Conservation (phyloP, 2,329 filamentous ascomycete genomes). For the Hypomyces perniciosus region DNA sequence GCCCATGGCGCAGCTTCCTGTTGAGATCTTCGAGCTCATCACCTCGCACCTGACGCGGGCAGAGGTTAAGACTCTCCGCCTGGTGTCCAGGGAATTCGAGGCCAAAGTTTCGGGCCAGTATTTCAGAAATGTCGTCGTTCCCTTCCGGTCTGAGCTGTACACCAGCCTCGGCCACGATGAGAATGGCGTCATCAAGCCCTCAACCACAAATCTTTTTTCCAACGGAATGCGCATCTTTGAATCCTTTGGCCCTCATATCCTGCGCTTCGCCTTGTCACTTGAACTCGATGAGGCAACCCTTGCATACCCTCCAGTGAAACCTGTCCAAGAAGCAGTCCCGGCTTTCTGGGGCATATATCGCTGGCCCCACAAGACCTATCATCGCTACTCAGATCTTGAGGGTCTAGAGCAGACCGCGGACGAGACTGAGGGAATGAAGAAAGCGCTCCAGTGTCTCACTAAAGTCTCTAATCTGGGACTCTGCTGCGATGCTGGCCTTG, state of each 20-base stretch:
- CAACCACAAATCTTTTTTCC: conserved; percentile 26
- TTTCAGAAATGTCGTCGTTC: conserved; percentile 58
- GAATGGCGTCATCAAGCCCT: conserved; percentile 17
- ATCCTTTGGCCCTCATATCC: conserved; percentile 54
- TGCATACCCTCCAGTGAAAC: conserved; percentile 49
- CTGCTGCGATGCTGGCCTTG: conserved; percentile 61
- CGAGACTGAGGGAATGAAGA: conserved; percentile 54
- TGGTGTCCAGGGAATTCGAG: conserved; percentile 55
- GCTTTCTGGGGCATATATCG: conserved; percentile 60
- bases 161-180: conserved; percentile 26
- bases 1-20: conserved; percentile 40
- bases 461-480: conserved; percentile 58
- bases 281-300: conserved; percentile 54
- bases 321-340: conserved; percentile 45
- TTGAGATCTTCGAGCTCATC: conserved; percentile 58
- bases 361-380: conserved; percentile 56
- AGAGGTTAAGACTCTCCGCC: conserved; percentile 54
- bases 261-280: conserved; percentile 60
- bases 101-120: conserved; percentile 49
- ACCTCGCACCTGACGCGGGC: conserved; percentile 48
- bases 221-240: conserved; percentile 56
- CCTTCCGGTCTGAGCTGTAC: conserved; percentile 60
- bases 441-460: conserved; percentile 50
- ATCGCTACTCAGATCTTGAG: conserved; percentile 53
- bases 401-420: conserved; percentile 58